Conservation (phyloP, 176 grass and related monocot genomes). For the Carex scoparia region DNA sequence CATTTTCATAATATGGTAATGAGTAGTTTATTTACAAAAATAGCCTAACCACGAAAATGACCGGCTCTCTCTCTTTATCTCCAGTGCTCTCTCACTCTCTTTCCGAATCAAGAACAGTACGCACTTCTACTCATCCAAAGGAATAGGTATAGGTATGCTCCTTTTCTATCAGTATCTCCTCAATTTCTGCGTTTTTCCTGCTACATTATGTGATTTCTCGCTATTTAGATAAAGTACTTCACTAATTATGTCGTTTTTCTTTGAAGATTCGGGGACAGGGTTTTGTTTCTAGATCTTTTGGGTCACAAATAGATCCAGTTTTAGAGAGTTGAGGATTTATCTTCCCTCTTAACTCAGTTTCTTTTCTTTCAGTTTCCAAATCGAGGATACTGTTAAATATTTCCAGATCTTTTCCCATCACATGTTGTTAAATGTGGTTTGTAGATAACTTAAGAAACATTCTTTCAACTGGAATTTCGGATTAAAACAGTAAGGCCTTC, state of each 20-base stretch:
- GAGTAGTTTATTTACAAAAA: conserved; percentile 12
- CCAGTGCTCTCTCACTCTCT: background rate
- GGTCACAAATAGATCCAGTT: background rate
- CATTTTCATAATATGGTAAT: background rate
- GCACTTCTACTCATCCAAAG: background rate
- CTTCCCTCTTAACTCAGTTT: background rate
- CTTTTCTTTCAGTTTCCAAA: background rate
- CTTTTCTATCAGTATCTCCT: background rate
- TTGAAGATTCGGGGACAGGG: background rate
- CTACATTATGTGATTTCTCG: conserved; percentile 1
- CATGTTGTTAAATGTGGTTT: background rate
- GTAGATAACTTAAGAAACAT: background rate
- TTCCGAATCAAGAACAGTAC: background rate
- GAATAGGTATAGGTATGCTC: background rate
- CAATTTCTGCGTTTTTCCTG: background rate
- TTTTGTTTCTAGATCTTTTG: background rate
- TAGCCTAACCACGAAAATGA: background rate
- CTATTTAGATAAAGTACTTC: background rate
- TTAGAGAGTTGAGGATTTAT: background rate
- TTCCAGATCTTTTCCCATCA: background rate
- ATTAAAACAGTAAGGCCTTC: background rate
- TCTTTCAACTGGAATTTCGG: background rate
- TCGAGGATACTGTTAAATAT: background rate
- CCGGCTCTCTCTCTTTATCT: background rate
- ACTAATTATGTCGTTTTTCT: background rate